These are phyloP conservation scores for Acanthamoeba royreba DNA, from an alignment of 208 protist species.

Conservation along the genomic window DNA sequence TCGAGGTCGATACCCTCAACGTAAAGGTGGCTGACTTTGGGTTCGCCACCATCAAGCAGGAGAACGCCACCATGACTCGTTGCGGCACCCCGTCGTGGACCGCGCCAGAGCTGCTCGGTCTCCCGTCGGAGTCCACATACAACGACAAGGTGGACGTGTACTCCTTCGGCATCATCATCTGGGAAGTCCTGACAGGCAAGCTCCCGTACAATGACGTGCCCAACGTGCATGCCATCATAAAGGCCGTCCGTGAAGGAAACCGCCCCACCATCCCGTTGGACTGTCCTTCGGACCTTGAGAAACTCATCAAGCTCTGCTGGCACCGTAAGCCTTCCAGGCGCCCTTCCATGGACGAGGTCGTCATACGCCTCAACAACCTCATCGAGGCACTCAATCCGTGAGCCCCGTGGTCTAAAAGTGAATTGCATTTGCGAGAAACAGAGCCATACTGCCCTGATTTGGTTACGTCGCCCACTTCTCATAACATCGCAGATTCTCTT, in stretches of 20 bases:
- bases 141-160: too few relatives aligned
- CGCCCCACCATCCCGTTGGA: neutral
- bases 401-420: too few relatives aligned
- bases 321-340: neutral
- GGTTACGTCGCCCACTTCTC: too few relatives aligned
- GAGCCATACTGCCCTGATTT: too few relatives aligned
- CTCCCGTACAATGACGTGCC: neutral
- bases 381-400: too few relatives aligned
- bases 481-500: too few relatives aligned
- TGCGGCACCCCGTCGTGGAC: neutral
- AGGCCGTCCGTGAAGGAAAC: neutral
- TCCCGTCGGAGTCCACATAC: too few relatives aligned
- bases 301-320: neutral
- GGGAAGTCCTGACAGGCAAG: neutral
- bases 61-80: too few relatives aligned
- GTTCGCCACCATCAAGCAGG: neutral
- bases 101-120: neutral
- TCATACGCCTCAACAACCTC: too few relatives aligned
- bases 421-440: too few relatives aligned
- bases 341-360: neutral
- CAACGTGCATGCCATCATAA: neutral
- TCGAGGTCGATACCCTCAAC: neutral
- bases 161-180: neutral
- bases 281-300: neutral
- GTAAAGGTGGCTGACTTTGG: conserved; percentile 17